phyloP scores from a whole-genome alignment of 495 filamentous ascomycete genomes.

The Mytilinidion resinicola region DNA sequence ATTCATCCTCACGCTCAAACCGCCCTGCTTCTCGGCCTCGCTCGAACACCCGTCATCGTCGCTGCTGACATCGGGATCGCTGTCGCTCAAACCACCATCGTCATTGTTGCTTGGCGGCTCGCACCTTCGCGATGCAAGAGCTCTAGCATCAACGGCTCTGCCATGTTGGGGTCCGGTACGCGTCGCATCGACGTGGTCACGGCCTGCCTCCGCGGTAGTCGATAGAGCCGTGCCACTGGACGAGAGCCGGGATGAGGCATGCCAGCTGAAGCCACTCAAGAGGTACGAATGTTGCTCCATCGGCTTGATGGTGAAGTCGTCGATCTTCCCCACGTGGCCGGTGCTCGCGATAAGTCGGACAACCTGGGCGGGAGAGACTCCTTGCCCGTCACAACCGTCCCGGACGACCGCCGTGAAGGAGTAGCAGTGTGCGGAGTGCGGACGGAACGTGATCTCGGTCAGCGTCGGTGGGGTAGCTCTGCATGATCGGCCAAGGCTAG shows the following conservation, averaged over 20 bases:
- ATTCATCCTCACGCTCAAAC: constrained; percentile 1
- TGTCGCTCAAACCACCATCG: constrained; percentile 7
- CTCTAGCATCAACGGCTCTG: constrained; percentile 2
- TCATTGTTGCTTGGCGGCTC: constrained; percentile 3
- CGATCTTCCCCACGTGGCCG: constrained; percentile 5
- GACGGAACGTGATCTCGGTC: constrained; percentile 6
- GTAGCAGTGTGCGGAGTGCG: constrained; percentile 1
- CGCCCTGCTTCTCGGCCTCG: background rate
- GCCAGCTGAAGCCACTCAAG: constrained; percentile 1
- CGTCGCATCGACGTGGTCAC: background rate
- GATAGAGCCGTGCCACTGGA: background rate
- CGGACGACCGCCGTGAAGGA: too few species aligned
- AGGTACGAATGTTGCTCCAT: constrained; percentile 4
- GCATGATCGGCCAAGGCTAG: background rate
- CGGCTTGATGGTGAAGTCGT: constrained; percentile 12
- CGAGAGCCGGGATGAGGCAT: background rate
- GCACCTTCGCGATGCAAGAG: constrained; percentile 1
- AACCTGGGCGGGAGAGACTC: background rate
- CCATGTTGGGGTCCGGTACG: background rate
- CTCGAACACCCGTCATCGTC: constrained; percentile 4
- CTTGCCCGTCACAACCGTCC: background rate
- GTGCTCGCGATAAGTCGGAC: constrained; percentile 3
- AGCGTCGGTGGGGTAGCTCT: constrained; percentile 4
- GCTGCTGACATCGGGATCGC: constrained; percentile 5
- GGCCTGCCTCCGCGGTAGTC: constrained; percentile 2